Conservation (phyloP, 1,284 basidiomycete species). For the Afroboletus lepidellus region DNA sequence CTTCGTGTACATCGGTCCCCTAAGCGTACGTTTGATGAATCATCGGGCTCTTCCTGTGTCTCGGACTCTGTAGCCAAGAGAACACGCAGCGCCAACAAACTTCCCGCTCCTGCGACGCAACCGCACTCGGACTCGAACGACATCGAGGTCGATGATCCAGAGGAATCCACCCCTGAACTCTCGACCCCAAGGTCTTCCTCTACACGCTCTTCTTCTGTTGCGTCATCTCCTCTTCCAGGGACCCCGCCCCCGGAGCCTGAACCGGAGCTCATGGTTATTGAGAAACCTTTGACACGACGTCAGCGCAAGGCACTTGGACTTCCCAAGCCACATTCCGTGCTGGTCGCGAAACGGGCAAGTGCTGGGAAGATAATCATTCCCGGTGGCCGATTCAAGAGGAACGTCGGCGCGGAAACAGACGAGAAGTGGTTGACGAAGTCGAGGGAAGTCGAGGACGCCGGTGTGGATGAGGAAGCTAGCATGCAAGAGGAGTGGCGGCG, state of each 20-base stretch:
- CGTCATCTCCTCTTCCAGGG: slow-evolving; percentile 37
- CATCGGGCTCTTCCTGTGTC: slow-evolving; percentile 45
- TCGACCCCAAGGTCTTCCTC: slow-evolving; percentile 43
- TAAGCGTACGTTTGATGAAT: slow-evolving; percentile 68
- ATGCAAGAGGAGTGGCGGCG: slow-evolving; percentile 60
- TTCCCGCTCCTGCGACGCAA: slow-evolving; percentile 21
- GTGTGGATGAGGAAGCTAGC: slow-evolving; percentile 32
- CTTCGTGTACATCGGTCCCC: slow-evolving; percentile 48
- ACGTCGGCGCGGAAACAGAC: slow-evolving; percentile 12
- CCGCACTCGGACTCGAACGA: slow-evolving; percentile 19
- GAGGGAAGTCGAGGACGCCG: slow-evolving; percentile 22
- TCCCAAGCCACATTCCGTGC: slow-evolving; percentile 47
- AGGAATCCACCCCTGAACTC: slow-evolving; percentile 43
- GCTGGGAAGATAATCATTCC: slow-evolving; percentile 58
- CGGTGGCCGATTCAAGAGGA: slow-evolving; percentile 47
- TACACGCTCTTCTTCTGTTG: slow-evolving; percentile 43
- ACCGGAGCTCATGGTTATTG: slow-evolving; percentile 14
- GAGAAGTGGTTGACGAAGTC: slow-evolving; percentile 32
- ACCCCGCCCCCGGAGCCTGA: slow-evolving; percentile 36
- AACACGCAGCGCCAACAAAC: slow-evolving; percentile 33
- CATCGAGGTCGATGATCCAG: slow-evolving; percentile 34
- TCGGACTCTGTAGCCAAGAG: slow-evolving; percentile 47
- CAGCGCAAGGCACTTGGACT: slow-evolving; percentile 67
- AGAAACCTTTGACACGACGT: slow-evolving; percentile 53
- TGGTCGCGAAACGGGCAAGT: slow-evolving; percentile 33